Percentiles rank a stretch among this genome's conserved stretches.
Evolutionary conservation across 2,329 filamentous ascomycete species (phyloP).

Genomic region (Aspergillus awamori): DNA sequence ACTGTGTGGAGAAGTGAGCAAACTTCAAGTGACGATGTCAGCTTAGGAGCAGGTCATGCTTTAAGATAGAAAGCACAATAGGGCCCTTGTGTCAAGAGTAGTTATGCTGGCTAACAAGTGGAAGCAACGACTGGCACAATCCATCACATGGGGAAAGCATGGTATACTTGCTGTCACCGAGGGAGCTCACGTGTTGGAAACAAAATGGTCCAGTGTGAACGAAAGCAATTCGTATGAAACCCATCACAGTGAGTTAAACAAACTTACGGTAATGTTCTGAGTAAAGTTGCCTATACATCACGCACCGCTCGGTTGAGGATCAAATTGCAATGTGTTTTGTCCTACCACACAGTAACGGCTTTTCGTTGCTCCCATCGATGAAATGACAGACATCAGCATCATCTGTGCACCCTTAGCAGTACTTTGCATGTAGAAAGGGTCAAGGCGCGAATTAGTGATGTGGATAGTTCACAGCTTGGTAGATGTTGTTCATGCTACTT

Average conservation of each 20-base stretch:
- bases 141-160: not conserved
- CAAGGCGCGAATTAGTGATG: not conserved
- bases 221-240: not conserved
- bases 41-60: no score
- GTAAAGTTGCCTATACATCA: not conserved
- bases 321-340: not conserved
- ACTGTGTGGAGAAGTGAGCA: not conserved
- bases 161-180: not conserved
- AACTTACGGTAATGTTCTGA: not conserved
- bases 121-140: slow-evolving; percentile 5
- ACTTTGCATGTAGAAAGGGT: not conserved
- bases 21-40: not conserved
- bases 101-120: not conserved
- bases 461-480: not conserved
- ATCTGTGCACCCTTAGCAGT: not conserved
- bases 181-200: not conserved
- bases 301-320: not conserved
- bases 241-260: not conserved
- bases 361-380: not conserved
- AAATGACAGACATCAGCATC: not conserved
- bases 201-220: not conserved
- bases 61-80: not conserved
- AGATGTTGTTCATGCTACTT: not conserved
- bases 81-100: not conserved
- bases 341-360: not conserved